Base-by-base conservation (phyloP, 164 flowering plant species). In the Akebia trifoliata region DNA sequence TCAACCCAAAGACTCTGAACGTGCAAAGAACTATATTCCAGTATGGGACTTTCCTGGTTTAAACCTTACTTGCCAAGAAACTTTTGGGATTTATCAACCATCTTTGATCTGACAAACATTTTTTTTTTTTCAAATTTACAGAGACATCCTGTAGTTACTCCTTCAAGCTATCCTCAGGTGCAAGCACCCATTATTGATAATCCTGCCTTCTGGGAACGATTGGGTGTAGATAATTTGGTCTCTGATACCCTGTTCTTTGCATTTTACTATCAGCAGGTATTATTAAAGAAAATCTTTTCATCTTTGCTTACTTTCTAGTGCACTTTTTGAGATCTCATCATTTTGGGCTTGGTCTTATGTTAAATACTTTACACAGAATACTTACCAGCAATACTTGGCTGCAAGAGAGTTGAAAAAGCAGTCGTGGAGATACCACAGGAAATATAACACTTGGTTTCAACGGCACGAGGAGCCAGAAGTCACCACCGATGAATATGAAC, bases 351-450 rank as follows among this genome's bases (percentile, higher is more conserved):
- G 22, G 39, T 55, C 15, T 39, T 34, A 32, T 40, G 30, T 28
- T 48, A 25, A 29, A 45, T 37, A 14, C 22, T 29, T 11, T 32
- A 4, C 74, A 67, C 84, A 93, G 99, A 93, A 87, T 68, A 84
- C 96, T 17, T 90, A 87, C 63, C 99, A 93, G 73, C 99, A 93
- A 63, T 93, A 87, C 72, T 71, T 93, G 75, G 97, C 97, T 61
- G 97, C 99, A 15, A 90, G 78, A 66, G 97, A 87, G 69, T 71
- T 93, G 77, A 93, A 93, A 76, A 93, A 77, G 69, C 97, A 90
- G 57, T 87, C 97, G 6, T 94, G 99, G 99, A 83, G 99, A 75
- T 94, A 79, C 74, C 97, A 94, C 68, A 83, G 86, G 62, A 94
- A 90, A 63, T 90, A 79, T 56, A 84, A 86, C 62, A 94, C 97